Conservation (phyloP, 768 basidiomycete species). For the Pisolithus sp. region DNA sequence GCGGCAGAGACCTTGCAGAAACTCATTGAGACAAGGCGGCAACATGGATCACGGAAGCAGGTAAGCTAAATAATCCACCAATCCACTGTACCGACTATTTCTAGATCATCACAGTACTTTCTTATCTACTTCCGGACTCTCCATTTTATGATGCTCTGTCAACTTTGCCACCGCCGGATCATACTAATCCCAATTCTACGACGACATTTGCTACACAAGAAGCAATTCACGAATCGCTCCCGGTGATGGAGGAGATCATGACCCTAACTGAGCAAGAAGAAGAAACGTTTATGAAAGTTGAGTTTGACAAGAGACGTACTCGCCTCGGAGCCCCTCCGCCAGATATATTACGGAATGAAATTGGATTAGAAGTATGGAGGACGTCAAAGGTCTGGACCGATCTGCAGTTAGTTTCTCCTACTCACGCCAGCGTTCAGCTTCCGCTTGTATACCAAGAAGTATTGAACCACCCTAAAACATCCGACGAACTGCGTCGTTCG, state of each 20-base stretch:
- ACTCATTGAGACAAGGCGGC: constrained; percentile 54
- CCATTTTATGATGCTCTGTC: constrained; percentile 55
- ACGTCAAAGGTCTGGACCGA: constrained; percentile 46
- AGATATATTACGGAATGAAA: constrained; percentile 54
- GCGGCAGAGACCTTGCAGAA: constrained; percentile 80
- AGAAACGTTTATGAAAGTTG: constrained; percentile 46
- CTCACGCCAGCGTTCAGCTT: constrained; percentile 39
- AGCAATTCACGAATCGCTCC: constrained; percentile 64
- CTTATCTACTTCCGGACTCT: constrained; percentile 70
- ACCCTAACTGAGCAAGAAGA: constrained; percentile 59
- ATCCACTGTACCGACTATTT: constrained; percentile 45
- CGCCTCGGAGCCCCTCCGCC: constrained; percentile 64
- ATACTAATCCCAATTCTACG: constrained; percentile 64
- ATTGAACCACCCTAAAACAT: constrained; percentile 72
- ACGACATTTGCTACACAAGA: constrained; percentile 51
- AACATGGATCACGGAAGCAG: constrained; percentile 55
- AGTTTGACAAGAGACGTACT: constrained; percentile 72
- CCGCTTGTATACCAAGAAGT: constrained; percentile 71
- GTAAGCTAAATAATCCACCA: constrained; percentile 29
- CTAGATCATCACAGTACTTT: constrained; percentile 66
- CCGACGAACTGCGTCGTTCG: constrained; percentile 70
- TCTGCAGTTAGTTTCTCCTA: not conserved
- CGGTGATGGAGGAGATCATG: constrained; percentile 67
- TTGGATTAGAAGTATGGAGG: constrained; percentile 58
- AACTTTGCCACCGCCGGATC: constrained; percentile 64